phyloP scores from a whole-genome alignment of 805 yeast species.

The Lachancea dasiensis region DNA sequence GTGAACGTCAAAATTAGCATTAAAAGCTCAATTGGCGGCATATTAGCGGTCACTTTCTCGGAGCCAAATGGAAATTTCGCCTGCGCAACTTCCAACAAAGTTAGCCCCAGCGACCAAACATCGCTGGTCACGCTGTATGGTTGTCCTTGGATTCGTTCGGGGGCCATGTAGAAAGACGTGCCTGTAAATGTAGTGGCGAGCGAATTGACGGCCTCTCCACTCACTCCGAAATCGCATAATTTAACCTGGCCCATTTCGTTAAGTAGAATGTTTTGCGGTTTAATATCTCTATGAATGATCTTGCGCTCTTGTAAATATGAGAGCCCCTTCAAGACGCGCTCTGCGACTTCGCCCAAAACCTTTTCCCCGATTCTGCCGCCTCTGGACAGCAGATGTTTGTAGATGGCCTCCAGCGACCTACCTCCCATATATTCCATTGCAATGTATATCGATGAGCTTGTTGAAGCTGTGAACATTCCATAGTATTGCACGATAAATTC shows the following conservation, averaged over 20 bases:
- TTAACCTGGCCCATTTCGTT: slow-evolving; percentile 77
- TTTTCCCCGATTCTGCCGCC: slow-evolving; percentile 90
- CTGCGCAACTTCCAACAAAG: slow-evolving; percentile 86
- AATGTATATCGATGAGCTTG: slow-evolving; percentile 75
- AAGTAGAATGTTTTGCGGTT: slow-evolving; percentile 86
- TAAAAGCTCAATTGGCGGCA: slow-evolving; percentile 83
- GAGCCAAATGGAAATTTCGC: slow-evolving; percentile 79
- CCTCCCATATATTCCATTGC: slow-evolving; percentile 99
- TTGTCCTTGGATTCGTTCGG: slow-evolving; percentile 92
- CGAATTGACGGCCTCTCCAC: slow-evolving; percentile 94
- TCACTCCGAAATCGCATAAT: slow-evolving; percentile 94
- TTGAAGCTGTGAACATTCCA: slow-evolving; percentile 81
- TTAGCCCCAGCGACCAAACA: slow-evolving; percentile 93
- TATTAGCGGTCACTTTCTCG: slow-evolving; percentile 38
- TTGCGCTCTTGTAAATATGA: slow-evolving; percentile 82
- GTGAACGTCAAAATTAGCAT: slow-evolving; percentile 75
- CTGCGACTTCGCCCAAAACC: slow-evolving; percentile 86
- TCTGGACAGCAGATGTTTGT: slow-evolving; percentile 61
- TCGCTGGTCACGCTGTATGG: slow-evolving; percentile 94
- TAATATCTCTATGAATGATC: slow-evolving; percentile 92
- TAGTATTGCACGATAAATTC: slow-evolving; percentile 86
- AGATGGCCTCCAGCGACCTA: slow-evolving; percentile 82
- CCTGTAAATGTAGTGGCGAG: slow-evolving; percentile 96
- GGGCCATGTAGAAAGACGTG: slow-evolving; percentile 97
- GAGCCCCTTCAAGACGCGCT: slow-evolving; percentile 75